These are phyloP conservation scores for Sphaerulina vaccinii DNA, from an alignment of 2,329 filamentous ascomycete genomes.

Conservation along the genomic window DNA sequence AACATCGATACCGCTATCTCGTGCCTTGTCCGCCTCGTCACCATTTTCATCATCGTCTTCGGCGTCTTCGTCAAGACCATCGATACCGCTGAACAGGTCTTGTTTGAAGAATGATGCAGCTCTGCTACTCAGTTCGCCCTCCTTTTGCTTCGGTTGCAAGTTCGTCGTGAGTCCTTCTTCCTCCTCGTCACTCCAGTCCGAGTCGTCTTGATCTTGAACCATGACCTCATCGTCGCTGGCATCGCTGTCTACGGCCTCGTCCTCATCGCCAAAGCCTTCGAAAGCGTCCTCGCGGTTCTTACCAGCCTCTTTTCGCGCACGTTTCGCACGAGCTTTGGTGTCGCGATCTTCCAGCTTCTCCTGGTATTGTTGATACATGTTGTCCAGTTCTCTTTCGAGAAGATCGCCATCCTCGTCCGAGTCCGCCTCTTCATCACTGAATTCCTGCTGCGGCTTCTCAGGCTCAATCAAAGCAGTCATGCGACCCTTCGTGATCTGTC, in stretches of 20 bases:
- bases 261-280: slow-evolving; percentile 71
- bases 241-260: slow-evolving; percentile 51
- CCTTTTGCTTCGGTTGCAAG: slow-evolving; percentile 50
- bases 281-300: slow-evolving; percentile 79
- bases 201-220: slow-evolving; percentile 59
- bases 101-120: slow-evolving; percentile 90
- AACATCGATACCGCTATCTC: slow-evolving; percentile 45
- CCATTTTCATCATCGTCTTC: slow-evolving; percentile 41
- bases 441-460: slow-evolving; percentile 42
- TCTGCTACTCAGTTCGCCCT: slow-evolving; percentile 69
- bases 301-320: slow-evolving; percentile 66
- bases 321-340: slow-evolving; percentile 87
- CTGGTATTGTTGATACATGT: slow-evolving; percentile 82
- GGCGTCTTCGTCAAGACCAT: slow-evolving; percentile 53
- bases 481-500: slow-evolving; percentile 67
- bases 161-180: slow-evolving; percentile 58
- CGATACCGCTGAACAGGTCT: slow-evolving; percentile 86
- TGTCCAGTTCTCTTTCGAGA: slow-evolving; percentile 81
- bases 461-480: slow-evolving; percentile 68
- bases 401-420: slow-evolving; percentile 77
- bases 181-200: slow-evolving; percentile 52
- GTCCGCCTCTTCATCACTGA: slow-evolving; percentile 59
- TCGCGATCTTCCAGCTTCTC: slow-evolving; percentile 76
- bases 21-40: slow-evolving; percentile 42
- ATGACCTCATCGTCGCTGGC: slow-evolving; percentile 54